Conservation (phyloP, 148 eudicot species). For the Agrostemma githago region DNA sequence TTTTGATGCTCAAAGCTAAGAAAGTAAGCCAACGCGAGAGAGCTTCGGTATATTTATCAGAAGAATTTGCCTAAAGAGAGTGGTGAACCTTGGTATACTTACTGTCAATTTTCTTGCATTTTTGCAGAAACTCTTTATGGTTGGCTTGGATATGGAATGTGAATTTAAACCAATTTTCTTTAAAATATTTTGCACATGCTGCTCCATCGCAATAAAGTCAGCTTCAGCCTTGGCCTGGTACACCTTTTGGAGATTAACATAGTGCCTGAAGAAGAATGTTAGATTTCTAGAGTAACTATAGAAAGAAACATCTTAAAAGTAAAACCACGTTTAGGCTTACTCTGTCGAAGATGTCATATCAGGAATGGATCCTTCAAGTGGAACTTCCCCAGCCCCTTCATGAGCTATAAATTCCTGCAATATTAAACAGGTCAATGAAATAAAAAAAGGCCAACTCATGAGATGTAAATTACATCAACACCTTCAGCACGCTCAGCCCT, state of each 20-base stretch:
- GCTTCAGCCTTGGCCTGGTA: conserved; percentile 98
- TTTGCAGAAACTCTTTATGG: conserved; percentile 79
- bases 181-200: conserved; percentile 51
- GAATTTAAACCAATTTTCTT: conserved; percentile 85
- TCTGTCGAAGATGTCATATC: conserved; percentile 99
- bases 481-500: neutral
- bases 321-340: conserved; percentile 35
- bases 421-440: neutral
- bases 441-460: neutral
- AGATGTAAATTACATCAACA: conserved; percentile 8
- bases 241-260: conserved; percentile 80
- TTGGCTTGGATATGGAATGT: conserved; percentile 55
- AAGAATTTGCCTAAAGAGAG: neutral
- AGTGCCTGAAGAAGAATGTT: conserved; percentile 46
- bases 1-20: neutral
- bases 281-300: conserved; percentile 9
- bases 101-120: conserved; percentile 87
- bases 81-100: conserved; percentile 29
- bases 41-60: neutral
- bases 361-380: conserved; percentile 96
- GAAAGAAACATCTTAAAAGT: neutral
- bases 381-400: conserved; percentile 90
- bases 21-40: neutral
- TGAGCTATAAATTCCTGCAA: conserved; percentile 79
- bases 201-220: conserved; percentile 68